phyloP scores from a whole-genome alignment of 169 alveolate species.

The Neospora caninum region DNA sequence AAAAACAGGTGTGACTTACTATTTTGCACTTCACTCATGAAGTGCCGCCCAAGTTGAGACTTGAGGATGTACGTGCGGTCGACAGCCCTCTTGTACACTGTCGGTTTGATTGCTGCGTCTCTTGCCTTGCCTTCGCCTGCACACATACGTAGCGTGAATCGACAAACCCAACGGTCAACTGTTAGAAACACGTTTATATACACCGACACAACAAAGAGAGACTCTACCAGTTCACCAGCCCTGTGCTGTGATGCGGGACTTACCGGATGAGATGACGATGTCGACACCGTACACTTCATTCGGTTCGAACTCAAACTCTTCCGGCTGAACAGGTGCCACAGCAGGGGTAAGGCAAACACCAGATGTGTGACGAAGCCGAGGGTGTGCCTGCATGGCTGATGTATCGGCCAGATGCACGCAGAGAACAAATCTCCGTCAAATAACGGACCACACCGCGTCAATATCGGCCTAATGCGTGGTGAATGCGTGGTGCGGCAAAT shows the following conservation, averaged over 20 bases:
- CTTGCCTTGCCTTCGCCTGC: conserved; percentile 53
- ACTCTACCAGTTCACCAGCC: neutral
- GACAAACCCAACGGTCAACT: neutral
- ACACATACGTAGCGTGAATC: neutral
- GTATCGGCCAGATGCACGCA: too few species aligned
- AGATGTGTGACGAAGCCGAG: neutral
- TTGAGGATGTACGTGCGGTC: conserved; percentile 94
- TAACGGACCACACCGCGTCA: too few species aligned
- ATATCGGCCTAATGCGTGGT: too few species aligned
- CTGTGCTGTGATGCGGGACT: conserved; percentile 44
- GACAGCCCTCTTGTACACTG: conserved; percentile 92
- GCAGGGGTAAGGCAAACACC: neutral
- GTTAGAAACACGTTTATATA: neutral
- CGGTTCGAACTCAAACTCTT: conserved; percentile 91
- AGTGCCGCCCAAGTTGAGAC: conserved; percentile 93
- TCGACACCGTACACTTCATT: conserved; percentile 95
- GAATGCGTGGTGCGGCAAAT: too few species aligned
- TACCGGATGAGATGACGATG: conserved; percentile 94
- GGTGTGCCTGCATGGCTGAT: too few species aligned
- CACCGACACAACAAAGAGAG: neutral
- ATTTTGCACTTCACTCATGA: conserved; percentile 91
- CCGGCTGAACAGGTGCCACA: conserved; percentile 75
- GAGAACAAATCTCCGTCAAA: too few species aligned
- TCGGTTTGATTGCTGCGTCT: conserved; percentile 48
- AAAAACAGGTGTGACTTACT: conserved; percentile 49